Conservation (phyloP, 1,284 basidiomycete species). For the Sparassis latifolia region DNA sequence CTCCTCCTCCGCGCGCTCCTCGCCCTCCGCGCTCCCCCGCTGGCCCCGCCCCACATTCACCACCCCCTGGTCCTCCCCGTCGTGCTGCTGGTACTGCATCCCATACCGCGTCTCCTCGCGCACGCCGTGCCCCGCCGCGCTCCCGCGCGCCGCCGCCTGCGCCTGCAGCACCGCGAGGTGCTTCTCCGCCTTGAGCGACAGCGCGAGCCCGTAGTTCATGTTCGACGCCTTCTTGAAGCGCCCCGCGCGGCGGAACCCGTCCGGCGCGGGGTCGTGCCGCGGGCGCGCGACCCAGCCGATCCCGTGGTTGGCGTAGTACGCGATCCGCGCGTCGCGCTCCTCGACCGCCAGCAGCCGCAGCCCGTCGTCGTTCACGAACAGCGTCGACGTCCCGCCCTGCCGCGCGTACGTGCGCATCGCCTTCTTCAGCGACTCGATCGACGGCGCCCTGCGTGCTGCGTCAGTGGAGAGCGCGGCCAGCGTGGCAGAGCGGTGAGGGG, state of each 20-base stretch:
- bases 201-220: conserved; percentile 78
- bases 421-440: conserved; percentile 41
- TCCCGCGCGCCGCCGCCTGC: conserved; percentile 2
- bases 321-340: conserved; percentile 59
- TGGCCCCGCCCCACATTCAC: conserved; percentile 14
- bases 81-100: conserved; percentile 29
- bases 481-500: background rate
- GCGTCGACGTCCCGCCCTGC: conserved; percentile 50
- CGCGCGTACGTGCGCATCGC: conserved; percentile 39
- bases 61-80: conserved; percentile 26
- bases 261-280: conserved; percentile 46
- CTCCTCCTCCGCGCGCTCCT: conserved; percentile 13
- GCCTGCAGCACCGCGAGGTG: conserved; percentile 44
- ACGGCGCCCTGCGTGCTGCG: conserved; percentile 27
- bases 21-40: conserved; percentile 13
- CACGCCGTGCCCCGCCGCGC: conserved; percentile 6
- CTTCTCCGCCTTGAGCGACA: conserved; percentile 72
- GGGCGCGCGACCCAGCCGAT: conserved; percentile 84
- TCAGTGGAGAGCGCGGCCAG: background rate
- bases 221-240: conserved; percentile 89
- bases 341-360: conserved; percentile 49
- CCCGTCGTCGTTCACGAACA: conserved; percentile 48
- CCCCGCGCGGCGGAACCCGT: conserved; percentile 78
- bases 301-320: conserved; percentile 76
- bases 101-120: conserved; percentile 23